Conservation (phyloP, 2,329 filamentous ascomycete species). For the Cladosporium sp. region DNA sequence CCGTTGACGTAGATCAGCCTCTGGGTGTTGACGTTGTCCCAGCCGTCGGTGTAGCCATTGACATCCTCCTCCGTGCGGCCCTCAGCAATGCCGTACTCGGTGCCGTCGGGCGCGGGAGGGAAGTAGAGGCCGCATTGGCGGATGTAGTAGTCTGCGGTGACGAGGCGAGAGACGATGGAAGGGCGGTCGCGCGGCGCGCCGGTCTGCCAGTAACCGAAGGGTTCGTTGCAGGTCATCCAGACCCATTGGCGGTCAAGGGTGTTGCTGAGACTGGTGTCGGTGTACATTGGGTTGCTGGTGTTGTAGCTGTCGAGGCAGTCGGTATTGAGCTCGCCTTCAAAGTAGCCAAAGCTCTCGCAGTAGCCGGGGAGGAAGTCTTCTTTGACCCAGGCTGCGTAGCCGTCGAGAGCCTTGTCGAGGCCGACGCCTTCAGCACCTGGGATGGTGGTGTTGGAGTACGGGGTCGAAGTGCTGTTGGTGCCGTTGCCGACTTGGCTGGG, state of each 20-base stretch:
- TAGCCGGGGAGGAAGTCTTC: constrained; percentile 43
- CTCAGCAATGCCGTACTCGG: constrained; percentile 46
- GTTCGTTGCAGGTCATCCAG: constrained; percentile 62
- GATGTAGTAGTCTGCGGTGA: constrained; percentile 50
- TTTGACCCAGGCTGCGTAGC: constrained; percentile 54
- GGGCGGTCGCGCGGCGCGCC: constrained; percentile 45
- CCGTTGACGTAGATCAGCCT: constrained; percentile 58
- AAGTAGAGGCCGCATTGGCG: constrained; percentile 55
- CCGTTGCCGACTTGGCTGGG: constrained; percentile 23
- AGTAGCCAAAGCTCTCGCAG: constrained; percentile 50
- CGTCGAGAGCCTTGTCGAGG: constrained; percentile 49
- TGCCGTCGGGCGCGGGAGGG: constrained; percentile 44
- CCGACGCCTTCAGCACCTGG: constrained; percentile 48
- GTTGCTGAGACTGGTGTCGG: constrained; percentile 48
- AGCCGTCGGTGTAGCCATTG: constrained; percentile 55
- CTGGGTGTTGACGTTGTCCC: constrained; percentile 46
- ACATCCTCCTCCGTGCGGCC: constrained; percentile 47
- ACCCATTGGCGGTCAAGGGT: constrained; percentile 50
- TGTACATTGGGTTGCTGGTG: constrained; percentile 46
- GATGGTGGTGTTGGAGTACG: constrained; percentile 28
- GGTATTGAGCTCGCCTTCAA: constrained; percentile 37
- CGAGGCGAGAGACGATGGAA: constrained; percentile 51
- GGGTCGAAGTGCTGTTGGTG: constrained; percentile 15
- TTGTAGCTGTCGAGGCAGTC: constrained; percentile 56
- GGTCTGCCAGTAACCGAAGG: constrained; percentile 56